These are phyloP conservation scores for Leishmania tarentolae DNA, from an alignment of 208 protist genomes.

Conservation along the genomic window DNA sequence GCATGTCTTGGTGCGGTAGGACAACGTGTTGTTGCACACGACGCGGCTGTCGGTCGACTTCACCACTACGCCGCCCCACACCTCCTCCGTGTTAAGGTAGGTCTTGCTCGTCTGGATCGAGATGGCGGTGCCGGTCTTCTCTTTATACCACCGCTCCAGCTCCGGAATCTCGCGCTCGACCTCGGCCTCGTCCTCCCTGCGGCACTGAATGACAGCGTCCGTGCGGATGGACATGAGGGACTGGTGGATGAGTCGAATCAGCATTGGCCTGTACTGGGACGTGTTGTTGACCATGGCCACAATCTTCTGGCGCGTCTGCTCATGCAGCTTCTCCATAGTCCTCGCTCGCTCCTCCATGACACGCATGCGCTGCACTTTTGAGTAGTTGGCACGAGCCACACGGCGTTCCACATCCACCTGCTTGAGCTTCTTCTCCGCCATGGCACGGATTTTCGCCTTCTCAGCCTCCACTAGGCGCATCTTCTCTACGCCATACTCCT, in stretches of 20 bases:
- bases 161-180: slow-evolving; percentile 53
- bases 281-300: slow-evolving; percentile 56
- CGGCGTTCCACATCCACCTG: slow-evolving; percentile 85
- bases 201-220: slow-evolving; percentile 70
- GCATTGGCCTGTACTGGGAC: slow-evolving; percentile 63
- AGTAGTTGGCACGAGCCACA: slow-evolving; percentile 85
- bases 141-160: slow-evolving; percentile 70
- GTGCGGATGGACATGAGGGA: slow-evolving; percentile 74
- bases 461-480: slow-evolving; percentile 87
- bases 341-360: slow-evolving; percentile 83
- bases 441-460: slow-evolving; percentile 83
- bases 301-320: slow-evolving; percentile 68
- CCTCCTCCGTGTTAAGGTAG: slow-evolving; percentile 66
- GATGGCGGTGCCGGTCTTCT: slow-evolving; percentile 49
- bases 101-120: slow-evolving; percentile 54
- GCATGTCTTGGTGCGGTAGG: slow-evolving; percentile 82
- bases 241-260: slow-evolving; percentile 72
- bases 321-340: slow-evolving; percentile 79
- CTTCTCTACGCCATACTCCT: slow-evolving; percentile 92
- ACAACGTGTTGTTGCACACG: slow-evolving; percentile 89
- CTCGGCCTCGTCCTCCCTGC: slow-evolving; percentile 69
- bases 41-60: slow-evolving; percentile 78
- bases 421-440: slow-evolving; percentile 78
- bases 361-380: slow-evolving; percentile 78
- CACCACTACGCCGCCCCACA: slow-evolving; percentile 82